These are phyloP conservation scores for Boletus pseudo-olivaceus DNA, from an alignment of 768 basidiomycete genomes.

Conservation along the genomic window DNA sequence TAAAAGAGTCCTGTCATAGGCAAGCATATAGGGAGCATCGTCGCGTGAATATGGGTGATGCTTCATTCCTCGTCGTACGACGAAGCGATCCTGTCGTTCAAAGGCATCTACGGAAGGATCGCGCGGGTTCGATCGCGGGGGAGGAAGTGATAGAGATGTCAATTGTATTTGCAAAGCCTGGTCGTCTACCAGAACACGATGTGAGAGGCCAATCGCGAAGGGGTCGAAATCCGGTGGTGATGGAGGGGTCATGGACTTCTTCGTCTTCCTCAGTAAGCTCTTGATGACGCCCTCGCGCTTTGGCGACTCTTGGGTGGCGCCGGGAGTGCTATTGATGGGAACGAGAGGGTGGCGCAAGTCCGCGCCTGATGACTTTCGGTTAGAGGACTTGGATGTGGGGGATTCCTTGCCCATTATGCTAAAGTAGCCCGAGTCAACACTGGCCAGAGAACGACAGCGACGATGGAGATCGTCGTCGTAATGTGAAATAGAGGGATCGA, in stretches of 20 bases:
- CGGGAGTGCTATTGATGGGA: conserved; percentile 3
- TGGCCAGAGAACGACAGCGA: conserved; percentile 21
- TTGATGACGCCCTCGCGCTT: conserved; percentile 23
- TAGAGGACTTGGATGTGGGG: conserved; percentile 5
- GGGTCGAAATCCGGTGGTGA: conserved; percentile 7
- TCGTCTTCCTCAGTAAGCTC: conserved; percentile 22
- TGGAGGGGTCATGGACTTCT: conserved; percentile 13
- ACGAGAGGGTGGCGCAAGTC: conserved; percentile 14
- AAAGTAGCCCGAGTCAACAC: conserved; percentile 32
- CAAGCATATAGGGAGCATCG: conserved; percentile 61
- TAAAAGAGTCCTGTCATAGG: conserved; percentile 53
- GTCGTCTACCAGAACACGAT: background rate
- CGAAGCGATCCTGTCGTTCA: conserved; percentile 23
- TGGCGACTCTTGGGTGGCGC: conserved; percentile 6
- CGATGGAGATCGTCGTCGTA: background rate
- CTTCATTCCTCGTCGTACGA: conserved; percentile 37
- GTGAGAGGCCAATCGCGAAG: background rate
- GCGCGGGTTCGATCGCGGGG: conserved; percentile 1
- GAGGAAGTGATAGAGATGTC: background rate
- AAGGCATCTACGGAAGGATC: conserved; percentile 20
- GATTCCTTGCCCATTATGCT: conserved; percentile 24
- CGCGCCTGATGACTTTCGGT: conserved; percentile 5
- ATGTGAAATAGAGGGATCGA: conserved; percentile 1
- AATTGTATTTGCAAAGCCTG: background rate
- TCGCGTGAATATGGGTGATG: conserved; percentile 50